Percentiles rank a stretch among this genome's conserved stretches.
Evolutionary conservation across 2,329 filamentous ascomycete species (phyloP).

Genomic region (Trichoderma atroviride): DNA sequence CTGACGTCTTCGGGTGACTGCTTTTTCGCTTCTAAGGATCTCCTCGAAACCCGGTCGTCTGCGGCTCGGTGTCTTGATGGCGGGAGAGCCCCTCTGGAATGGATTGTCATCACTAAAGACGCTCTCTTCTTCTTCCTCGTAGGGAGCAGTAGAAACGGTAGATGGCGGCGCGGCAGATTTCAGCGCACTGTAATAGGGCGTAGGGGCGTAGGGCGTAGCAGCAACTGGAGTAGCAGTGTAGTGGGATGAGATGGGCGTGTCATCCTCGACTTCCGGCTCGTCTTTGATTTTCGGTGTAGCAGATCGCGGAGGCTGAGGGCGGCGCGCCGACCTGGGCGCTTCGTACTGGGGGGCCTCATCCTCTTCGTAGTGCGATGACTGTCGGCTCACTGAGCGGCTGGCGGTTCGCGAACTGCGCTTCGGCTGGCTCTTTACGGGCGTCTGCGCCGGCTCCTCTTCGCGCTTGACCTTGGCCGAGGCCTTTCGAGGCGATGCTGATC

Average conservation of each 20-base stretch:
- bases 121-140: constrained; percentile 52
- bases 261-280: constrained; percentile 49
- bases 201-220: neutral
- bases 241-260: constrained; percentile 18
- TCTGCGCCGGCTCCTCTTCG: constrained; percentile 46
- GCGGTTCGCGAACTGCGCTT: constrained; percentile 58
- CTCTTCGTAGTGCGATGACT: constrained; percentile 55
- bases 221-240: neutral
- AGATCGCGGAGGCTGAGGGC: constrained; percentile 55
- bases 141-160: neutral
- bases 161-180: neutral
- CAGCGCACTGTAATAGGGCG: constrained; percentile 1
- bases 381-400: constrained; percentile 59
- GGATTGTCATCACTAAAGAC: constrained; percentile 90
- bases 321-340: constrained; percentile 49
- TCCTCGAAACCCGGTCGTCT: constrained; percentile 53
- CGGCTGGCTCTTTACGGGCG: constrained; percentile 49
- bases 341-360: constrained; percentile 43
- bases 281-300: constrained; percentile 56
- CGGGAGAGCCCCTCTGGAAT: constrained; percentile 79
- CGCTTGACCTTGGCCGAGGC: constrained; percentile 55
- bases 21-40: constrained; percentile 46
- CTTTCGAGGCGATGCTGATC: constrained; percentile 60
- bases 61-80: constrained; percentile 52
- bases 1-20: constrained; percentile 48